Percentiles rank a stretch among this genome's conserved stretches.
These are phyloP conservation scores for Bjerkandera adusta DNA, from an alignment of 1,284 basidiomycete species.

Conservation along the genomic window DNA sequence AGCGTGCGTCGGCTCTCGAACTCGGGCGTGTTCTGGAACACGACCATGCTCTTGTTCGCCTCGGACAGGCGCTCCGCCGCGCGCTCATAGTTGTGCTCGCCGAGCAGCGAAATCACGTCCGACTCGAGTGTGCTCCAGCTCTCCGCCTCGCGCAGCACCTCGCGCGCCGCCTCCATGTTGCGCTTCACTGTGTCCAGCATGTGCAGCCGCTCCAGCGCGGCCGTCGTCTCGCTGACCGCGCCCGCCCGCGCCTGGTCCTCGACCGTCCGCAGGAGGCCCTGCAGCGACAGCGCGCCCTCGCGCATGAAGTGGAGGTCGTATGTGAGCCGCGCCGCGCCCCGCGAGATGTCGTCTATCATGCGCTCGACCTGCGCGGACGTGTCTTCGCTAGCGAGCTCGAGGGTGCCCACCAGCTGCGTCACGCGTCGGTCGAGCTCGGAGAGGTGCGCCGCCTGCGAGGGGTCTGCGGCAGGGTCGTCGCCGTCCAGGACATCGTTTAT, in stretches of 20 bases:
- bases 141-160: conserved; percentile 87
- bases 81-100: conserved; percentile 77
- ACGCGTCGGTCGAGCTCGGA: conserved; percentile 73
- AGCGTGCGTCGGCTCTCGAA: conserved; percentile 82
- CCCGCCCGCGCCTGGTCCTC: conserved; percentile 48
- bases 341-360: conserved; percentile 86
- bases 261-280: conserved; percentile 58
- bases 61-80: conserved; percentile 88
- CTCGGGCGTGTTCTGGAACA: conserved; percentile 88
- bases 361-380: conserved; percentile 83
- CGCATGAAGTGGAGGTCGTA: conserved; percentile 96
- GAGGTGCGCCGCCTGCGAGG: conserved; percentile 41
- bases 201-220: conserved; percentile 71
- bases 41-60: conserved; percentile 82
- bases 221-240: conserved; percentile 51
- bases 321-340: conserved; percentile 82
- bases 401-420: conserved; percentile 66
- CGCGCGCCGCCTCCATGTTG: conserved; percentile 83
- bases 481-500: conserved; percentile 53
- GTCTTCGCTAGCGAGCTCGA: conserved; percentile 85
- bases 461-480: not conserved
- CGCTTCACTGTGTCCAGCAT: conserved; percentile 80
- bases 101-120: conserved; percentile 81
- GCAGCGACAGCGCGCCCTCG: conserved; percentile 80
- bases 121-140: conserved; percentile 92